These are phyloP conservation scores for Botrytis elliptica DNA, from an alignment of 2,329 filamentous ascomycete genomes.

Conservation along the genomic window DNA sequence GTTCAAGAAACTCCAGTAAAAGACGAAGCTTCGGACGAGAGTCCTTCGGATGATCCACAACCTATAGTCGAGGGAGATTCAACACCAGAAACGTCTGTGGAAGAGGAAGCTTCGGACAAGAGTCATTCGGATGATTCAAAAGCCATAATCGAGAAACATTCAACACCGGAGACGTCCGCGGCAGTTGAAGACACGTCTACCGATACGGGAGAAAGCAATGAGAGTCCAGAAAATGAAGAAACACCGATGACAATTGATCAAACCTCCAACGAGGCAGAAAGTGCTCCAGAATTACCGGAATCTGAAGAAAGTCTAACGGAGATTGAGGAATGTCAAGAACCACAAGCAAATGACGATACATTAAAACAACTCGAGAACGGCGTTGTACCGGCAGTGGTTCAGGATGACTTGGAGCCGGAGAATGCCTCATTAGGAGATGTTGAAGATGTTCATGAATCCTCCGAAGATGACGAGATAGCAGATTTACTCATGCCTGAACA, in stretches of 20 bases:
- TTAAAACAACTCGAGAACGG: neutral
- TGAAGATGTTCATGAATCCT: neutral
- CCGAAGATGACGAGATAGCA: constrained; percentile 4
- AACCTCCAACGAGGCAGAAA: neutral
- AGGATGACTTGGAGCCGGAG: neutral
- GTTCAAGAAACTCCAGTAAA: neutral
- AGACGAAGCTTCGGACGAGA: neutral
- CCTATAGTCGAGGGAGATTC: neutral
- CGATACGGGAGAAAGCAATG: neutral
- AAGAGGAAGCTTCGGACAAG: neutral
- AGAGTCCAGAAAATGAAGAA: neutral
- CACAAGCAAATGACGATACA: neutral
- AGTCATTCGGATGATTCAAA: neutral
- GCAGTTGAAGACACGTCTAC: neutral
- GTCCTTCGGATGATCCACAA: neutral
- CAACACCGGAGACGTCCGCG: neutral
- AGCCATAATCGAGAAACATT: neutral
- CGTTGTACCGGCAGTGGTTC: neutral
- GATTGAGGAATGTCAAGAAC: neutral
- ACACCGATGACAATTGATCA: neutral
- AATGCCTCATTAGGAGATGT: neutral
- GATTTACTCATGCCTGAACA: constrained; percentile 15
- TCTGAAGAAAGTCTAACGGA: neutral
- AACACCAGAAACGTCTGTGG: neutral
- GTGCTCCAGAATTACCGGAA: neutral